These are phyloP conservation scores for Beta corolliflora DNA, from an alignment of 179 eudicot species.

Conservation along the genomic window DNA sequence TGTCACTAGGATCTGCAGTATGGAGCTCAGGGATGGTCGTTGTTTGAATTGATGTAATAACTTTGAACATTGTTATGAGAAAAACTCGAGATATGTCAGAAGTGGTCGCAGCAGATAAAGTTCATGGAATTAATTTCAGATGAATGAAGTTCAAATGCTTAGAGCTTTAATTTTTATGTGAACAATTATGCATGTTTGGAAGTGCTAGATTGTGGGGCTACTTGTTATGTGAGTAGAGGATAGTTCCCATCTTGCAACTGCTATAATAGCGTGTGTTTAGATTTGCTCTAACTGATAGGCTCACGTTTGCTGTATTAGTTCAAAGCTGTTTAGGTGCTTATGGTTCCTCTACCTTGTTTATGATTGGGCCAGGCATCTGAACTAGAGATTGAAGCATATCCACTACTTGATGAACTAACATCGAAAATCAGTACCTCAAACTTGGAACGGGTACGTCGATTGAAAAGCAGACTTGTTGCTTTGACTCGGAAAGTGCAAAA, in stretches of 20 bases:
- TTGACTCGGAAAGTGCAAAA: conserved; percentile 92
- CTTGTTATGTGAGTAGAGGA: neutral
- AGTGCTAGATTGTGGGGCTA: neutral
- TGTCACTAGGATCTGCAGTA: neutral
- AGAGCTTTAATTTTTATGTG: neutral
- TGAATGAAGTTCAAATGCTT: neutral
- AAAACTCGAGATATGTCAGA: neutral
- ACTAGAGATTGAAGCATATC: conserved; percentile 92
- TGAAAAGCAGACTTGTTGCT: conserved; percentile 95
- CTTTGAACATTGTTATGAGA: neutral
- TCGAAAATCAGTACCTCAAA: conserved; percentile 92
- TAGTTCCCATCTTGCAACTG: neutral
- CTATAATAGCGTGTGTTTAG: neutral
- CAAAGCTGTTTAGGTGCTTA: neutral
- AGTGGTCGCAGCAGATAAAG: neutral
- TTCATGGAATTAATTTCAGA: neutral
- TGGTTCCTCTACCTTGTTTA: conserved; percentile 19
- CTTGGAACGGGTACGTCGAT: conserved; percentile 83
- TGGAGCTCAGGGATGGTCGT: neutral
- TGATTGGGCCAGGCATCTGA: conserved; percentile 72
- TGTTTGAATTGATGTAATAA: neutral
- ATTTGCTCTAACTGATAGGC: neutral
- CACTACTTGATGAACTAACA: conserved; percentile 92
- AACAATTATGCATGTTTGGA: neutral
- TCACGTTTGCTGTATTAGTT: neutral